phyloP scores from a whole-genome alignment of 2,329 filamentous ascomycete species.

The Lasiodiplodia citricola region DNA sequence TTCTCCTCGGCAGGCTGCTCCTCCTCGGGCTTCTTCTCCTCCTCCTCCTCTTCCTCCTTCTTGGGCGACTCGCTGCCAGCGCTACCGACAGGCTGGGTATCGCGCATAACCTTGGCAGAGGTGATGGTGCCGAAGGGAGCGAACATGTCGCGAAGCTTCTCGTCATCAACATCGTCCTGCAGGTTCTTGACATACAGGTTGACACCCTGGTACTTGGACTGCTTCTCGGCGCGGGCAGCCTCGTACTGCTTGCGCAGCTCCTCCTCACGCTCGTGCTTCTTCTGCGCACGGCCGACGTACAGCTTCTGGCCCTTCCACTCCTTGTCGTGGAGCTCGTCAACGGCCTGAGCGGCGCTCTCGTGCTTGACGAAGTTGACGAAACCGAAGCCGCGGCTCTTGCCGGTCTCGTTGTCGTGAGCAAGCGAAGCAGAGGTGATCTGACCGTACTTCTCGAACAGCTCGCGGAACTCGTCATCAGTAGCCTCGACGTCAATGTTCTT shows the following conservation, averaged over 20 bases:
- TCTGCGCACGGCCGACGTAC: constrained; percentile 97
- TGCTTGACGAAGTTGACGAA: constrained; percentile 97
- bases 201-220: constrained; percentile 98
- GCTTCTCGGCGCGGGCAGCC: constrained; percentile 95
- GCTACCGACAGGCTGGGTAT: constrained; percentile 63
- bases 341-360: constrained; percentile 82
- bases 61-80: constrained; percentile 52
- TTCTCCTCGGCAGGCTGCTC: constrained; percentile 60
- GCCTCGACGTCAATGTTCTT: constrained; percentile 92
- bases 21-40: constrained; percentile 58
- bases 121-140: constrained; percentile 91
- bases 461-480: constrained; percentile 91
- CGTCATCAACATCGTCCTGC: constrained; percentile 94
- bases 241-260: constrained; percentile 99
- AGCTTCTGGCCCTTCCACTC: constrained; percentile 95
- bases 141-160: constrained; percentile 96
- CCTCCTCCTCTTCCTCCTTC: constrained; percentile 53
- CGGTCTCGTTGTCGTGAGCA: constrained; percentile 79
- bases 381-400: constrained; percentile 93
- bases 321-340: constrained; percentile 88
- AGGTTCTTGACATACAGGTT: constrained; percentile 99
- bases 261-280: constrained; percentile 99
- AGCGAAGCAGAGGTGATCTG: constrained; percentile 96
- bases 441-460: constrained; percentile 88
- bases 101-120: constrained; percentile 99